Conservation (phyloP, 805 yeast species). For the Myxozyma neotropica region DNA sequence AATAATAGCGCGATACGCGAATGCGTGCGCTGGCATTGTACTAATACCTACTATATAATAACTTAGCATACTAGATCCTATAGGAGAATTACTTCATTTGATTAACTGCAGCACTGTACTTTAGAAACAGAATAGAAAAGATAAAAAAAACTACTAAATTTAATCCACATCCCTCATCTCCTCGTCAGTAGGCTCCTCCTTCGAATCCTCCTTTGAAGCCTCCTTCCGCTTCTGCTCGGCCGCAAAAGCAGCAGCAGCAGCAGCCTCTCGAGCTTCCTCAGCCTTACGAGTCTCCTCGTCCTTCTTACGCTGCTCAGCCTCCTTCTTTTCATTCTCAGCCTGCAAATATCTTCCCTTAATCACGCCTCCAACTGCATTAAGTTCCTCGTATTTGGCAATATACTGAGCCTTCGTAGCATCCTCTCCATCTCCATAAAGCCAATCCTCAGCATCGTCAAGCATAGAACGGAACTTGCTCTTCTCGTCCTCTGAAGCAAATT, state of each 20-base stretch:
- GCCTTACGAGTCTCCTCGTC: conserved; percentile 67
- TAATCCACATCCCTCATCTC: conserved; percentile 31
- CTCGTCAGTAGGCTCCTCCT: conserved; percentile 17
- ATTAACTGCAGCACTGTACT: too few species aligned
- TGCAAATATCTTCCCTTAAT: conserved; percentile 94
- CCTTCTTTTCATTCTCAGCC: conserved; percentile 88
- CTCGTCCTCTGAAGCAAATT: conserved; percentile 88
- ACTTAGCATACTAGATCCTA: too few species aligned
- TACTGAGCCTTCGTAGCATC: conserved; percentile 95
- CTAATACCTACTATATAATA: too few species aligned
- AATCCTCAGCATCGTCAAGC: conserved; percentile 88
- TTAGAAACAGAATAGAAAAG: too few species aligned
- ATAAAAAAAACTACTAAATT: too few species aligned
- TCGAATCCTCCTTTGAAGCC: conserved; percentile 7
- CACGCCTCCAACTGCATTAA: conserved; percentile 90
- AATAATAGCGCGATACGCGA: too few species aligned
- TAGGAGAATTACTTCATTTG: too few species aligned
- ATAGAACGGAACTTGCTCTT: conserved; percentile 73
- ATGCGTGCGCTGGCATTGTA: too few species aligned
- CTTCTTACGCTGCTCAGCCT: conserved; percentile 84
- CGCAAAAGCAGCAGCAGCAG: conserved; percentile 21
- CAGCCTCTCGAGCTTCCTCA: conserved; percentile 43
- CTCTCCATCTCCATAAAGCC: conserved; percentile 97
- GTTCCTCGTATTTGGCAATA: conserved; percentile 97
- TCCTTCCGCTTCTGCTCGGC: conserved; percentile 14